Base-by-base conservation (phyloP, 257 asterid genomes). In the Jaltomata sinuosa region DNA sequence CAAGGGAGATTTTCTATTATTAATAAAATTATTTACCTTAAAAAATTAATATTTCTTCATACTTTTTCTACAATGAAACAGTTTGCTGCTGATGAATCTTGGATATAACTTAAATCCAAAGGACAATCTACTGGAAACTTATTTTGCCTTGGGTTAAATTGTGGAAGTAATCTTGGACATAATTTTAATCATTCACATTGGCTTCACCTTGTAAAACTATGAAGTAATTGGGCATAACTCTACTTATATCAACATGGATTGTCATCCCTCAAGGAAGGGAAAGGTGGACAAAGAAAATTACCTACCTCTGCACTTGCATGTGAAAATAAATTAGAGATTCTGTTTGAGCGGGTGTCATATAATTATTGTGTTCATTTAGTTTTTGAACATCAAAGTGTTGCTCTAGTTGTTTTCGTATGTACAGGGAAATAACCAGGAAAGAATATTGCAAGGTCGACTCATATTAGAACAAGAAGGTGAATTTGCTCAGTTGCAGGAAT, bases 401-500 rank as follows among this genome's bases (percentile, higher is more conserved):
- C 85, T 93, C 89, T 90, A 87, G 92, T 84, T 91, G 86, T 81
- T 90, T 89, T 91, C 89, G 21, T 79, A 77, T 88, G 85, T 87
- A 85, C 92, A 95, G 93, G 95, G 83, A 47, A 84, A 86, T 86
- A 79, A 71, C 83, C 94, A 85, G 86, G 90, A 89, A 90, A 88
- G 85, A 86, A 69, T 84, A 64, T 81, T 84, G 82, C 91, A 89
- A 87, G 86, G 86, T 71, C 92, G 83, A 86, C 86, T 40, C 29
- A 90, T 85, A 89, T 81, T 86, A 79, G 91, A 80, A 86, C 91
- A 88, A 74, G 90, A 85, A 52, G 84, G 80, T 68, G 90, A 89
- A 78, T 87, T 81, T 81, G 86, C 87, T 55, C 90, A 85, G 84
- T 86, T 83, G 72, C 90, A 80, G 79, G 89, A 90, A 72, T 53